A percentile compares a stretch with the other conserved stretches of the same genome.
Conservation (phyloP, 345 rosid species). For the Camelina sativa region DNA sequence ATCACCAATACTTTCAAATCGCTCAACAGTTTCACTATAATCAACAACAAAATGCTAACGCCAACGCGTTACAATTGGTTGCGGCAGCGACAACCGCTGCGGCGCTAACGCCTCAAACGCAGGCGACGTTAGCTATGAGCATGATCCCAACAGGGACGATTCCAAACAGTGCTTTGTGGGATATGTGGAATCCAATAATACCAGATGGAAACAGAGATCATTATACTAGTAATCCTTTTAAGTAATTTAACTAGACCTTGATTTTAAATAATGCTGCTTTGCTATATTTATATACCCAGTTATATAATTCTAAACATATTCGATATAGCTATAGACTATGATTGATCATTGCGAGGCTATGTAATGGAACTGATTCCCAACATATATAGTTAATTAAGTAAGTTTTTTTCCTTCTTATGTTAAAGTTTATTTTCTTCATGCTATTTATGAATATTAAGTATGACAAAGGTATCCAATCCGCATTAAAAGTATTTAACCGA, state of each 20-base stretch:
- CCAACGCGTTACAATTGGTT: slow-evolving; percentile 48
- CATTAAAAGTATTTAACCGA: not conserved
- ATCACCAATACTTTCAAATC: slow-evolving; percentile 52
- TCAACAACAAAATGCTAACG: slow-evolving; percentile 49
- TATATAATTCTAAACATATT: slow-evolving; percentile 19
- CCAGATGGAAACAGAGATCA: slow-evolving; percentile 63
- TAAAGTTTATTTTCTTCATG: slow-evolving; percentile 2
- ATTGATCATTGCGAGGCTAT: slow-evolving; percentile 32
- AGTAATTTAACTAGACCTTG: slow-evolving; percentile 45
- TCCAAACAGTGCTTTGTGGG: slow-evolving; percentile 66
- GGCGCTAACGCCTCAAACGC: slow-evolving; percentile 44
- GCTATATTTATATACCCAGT: slow-evolving; percentile 13
- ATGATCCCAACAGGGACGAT: slow-evolving; percentile 50
- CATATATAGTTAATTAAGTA: slow-evolving; percentile 16
- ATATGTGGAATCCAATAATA: slow-evolving; percentile 74
- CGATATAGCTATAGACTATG: slow-evolving; percentile 30
- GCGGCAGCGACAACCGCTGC: slow-evolving; percentile 38
- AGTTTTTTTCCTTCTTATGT: not conserved
- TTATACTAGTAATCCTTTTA: slow-evolving; percentile 59
- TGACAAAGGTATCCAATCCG: not conserved
- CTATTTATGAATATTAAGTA: not conserved
- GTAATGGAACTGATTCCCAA: slow-evolving; percentile 35
- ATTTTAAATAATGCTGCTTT: slow-evolving; percentile 13
- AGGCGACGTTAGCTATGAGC: slow-evolving; percentile 51
- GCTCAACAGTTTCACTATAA: slow-evolving; percentile 51